These are phyloP conservation scores for Trichoderma koningiopsis DNA, from an alignment of 2,329 filamentous ascomycete genomes.

Conservation along the genomic window DNA sequence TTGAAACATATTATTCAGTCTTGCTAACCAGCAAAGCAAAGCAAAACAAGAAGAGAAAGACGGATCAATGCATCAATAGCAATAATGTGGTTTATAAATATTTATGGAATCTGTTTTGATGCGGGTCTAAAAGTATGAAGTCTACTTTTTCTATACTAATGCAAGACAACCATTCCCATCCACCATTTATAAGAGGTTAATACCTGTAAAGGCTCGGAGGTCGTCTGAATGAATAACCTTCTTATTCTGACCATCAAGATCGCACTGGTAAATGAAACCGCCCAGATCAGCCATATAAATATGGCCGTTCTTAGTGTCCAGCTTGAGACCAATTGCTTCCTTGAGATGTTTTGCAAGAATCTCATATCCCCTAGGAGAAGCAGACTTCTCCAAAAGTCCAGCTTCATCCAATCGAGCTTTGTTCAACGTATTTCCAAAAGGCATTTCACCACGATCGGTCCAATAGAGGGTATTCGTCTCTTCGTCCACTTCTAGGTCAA, in stretches of 20 bases:
- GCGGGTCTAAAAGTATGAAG: neutral
- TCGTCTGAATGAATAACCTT: neutral
- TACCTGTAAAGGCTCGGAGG: constrained; percentile 4
- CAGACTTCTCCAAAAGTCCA: constrained; percentile 29
- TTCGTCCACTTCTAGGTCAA: constrained; percentile 59
- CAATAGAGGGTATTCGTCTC: constrained; percentile 53
- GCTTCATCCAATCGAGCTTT: constrained; percentile 30
- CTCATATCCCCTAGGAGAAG: constrained; percentile 33
- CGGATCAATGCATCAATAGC: neutral
- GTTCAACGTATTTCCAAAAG: constrained; percentile 57
- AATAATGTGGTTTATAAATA: neutral
- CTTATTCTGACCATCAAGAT: constrained; percentile 35
- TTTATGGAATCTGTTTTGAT: neutral
- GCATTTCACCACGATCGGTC: constrained; percentile 62
- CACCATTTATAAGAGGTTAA: constrained; percentile 22
- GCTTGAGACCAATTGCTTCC: constrained; percentile 50
- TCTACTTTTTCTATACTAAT: neutral
- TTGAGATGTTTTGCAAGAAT: constrained; percentile 39
- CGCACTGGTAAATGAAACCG: constrained; percentile 42
- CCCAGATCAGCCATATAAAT: constrained; percentile 47
- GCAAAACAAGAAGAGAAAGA: neutral
- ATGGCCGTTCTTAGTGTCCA: constrained; percentile 41
- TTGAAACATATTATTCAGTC: neutral
- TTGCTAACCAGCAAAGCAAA: neutral
- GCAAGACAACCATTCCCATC: neutral